Evolutionary conservation across 2,329 filamentous ascomycete genomes (phyloP).

Genomic region (Phialophora verrucosa): DNA sequence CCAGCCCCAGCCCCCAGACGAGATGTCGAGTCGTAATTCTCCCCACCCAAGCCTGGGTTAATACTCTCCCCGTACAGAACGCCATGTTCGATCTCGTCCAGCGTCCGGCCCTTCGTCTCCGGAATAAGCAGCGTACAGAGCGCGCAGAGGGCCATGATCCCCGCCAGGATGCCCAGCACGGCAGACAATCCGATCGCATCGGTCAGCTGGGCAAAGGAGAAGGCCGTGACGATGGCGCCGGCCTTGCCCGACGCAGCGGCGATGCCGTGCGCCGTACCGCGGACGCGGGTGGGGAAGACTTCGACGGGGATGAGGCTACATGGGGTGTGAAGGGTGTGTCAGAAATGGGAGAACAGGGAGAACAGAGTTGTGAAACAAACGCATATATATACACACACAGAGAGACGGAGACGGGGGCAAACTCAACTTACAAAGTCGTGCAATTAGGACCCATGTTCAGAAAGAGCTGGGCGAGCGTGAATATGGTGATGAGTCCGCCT

Average conservation of each 20-base stretch:
- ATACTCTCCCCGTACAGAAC: constrained; percentile 20
- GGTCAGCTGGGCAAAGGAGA: constrained; percentile 39
- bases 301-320: constrained; percentile 62
- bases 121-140: constrained; percentile 40
- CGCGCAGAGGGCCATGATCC: constrained; percentile 39
- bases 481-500: constrained; percentile 41
- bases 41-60: neutral
- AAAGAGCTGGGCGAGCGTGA: constrained; percentile 43
- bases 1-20: neutral
- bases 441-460: constrained; percentile 57
- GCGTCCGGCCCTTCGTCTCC: constrained; percentile 41
- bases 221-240: constrained; percentile 54
- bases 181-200: constrained; percentile 38
- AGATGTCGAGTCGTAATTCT: neutral
- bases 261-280: constrained; percentile 67
- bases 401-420: constrained; percentile 56
- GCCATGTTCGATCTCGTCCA: constrained; percentile 40
- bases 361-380: too few species aligned
- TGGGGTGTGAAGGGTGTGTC: too few species aligned
- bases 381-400: too few species aligned
- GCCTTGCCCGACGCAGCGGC: constrained; percentile 66
- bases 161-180: constrained; percentile 39
- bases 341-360: too few species aligned
- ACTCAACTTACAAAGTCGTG: constrained; percentile 56
- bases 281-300: constrained; percentile 68